Percentiles rank a stretch among this genome's conserved stretches.
Evolutionary conservation across 1,139 yeast genomes (phyloP).

Genomic region (Blastobotrys aristatus): DNA sequence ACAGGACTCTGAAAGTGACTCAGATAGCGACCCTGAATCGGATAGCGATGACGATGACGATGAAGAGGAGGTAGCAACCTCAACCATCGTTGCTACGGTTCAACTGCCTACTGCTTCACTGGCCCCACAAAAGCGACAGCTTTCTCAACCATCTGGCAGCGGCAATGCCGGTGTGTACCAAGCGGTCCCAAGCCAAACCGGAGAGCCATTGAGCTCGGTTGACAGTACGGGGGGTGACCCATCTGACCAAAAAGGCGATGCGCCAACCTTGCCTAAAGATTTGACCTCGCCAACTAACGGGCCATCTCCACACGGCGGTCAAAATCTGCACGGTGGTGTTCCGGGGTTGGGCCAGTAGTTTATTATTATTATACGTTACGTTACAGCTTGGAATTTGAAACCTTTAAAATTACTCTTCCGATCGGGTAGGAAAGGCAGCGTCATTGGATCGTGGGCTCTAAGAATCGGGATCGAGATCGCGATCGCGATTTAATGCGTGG

Average conservation of each 20-base stretch:
- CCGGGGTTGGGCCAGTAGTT: neutral
- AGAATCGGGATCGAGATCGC: no score
- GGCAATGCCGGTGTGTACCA: no score
- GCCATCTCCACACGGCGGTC: neutral
- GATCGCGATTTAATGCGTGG: no score
- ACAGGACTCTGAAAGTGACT: no score
- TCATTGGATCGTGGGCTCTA: no score
- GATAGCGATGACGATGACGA: neutral
- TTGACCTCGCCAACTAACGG: neutral
- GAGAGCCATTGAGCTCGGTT: neutral
- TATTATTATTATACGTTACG: no score
- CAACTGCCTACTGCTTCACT: no score
- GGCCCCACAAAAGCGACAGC: neutral
- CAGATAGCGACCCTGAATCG: no score
- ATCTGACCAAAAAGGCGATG: neutral
- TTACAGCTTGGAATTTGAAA: no score
- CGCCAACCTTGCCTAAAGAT: neutral
- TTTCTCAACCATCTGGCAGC: neutral
- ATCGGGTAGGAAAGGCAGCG: no score
- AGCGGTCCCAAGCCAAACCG: no score
- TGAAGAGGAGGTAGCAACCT: neutral
- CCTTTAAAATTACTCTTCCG: no score
- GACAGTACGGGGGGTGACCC: neutral
- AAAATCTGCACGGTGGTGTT: neutral
- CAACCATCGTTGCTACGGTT: neutral